Base-by-base conservation (phyloP, 768 basidiomycete species). In the Hysterangium stoloniferum region DNA sequence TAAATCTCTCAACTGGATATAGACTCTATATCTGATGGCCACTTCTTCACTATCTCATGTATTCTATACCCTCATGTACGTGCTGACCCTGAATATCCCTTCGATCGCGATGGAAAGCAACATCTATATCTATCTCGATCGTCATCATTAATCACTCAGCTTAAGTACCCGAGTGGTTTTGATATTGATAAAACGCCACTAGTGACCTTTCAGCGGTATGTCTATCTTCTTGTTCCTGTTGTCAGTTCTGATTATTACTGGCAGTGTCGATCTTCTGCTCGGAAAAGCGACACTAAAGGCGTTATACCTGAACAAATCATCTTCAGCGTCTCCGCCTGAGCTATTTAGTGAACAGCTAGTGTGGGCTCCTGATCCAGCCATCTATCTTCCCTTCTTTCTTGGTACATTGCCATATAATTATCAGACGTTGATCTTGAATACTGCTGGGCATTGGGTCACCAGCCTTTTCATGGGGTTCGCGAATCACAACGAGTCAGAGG, bases 1-100 rank as follows among this genome's bases (percentile, higher is more conserved):
- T 34, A 12, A 6, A 24, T 17, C 27, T 4, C 24, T 27, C 35
- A 37, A 5, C 35, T 37, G 3, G n/a, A 15, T 46, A 1, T 48
- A 49, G 48, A 86, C 58, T 84, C 82, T 0, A 78, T 84, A 15
- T 77, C 79, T 1, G 83, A 86, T 59, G 79, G 78, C 55, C 82
- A 85, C 61, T 85, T 85, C 68, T 85, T 84, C 62, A 84, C 83
- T 4, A 60, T 84, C 1, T 84, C 82, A 0, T 85, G 83, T 58
- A 57, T 75, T 35, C 70, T 85, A 3, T 78, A 77, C 62, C 81
- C 82, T 0, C 80, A 84, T 58, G 82, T 84, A 32, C 70, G 71
- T 31, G 82, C 82, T 1, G 80, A 76, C 2, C 83, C 83, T 1
- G 71, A 78, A 55, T 84, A 82, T 55, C 73, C 68, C 34, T 84